phyloP scores from a whole-genome alignment of 2,329 filamentous ascomycete genomes.

The Trichoderma atroviride region DNA sequence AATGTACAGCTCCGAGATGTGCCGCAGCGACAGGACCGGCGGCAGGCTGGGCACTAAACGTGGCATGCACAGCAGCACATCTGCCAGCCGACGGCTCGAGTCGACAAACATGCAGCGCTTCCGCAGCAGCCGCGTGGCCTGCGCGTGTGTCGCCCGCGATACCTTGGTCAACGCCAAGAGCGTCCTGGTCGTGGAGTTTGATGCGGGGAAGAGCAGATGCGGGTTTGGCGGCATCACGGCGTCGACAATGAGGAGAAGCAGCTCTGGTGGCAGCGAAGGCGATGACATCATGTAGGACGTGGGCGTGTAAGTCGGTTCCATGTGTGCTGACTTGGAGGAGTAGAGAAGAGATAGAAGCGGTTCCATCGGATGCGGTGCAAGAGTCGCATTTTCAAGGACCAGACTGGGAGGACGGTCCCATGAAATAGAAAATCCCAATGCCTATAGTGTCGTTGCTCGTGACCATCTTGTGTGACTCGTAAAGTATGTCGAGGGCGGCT shows the following conservation, averaged over 20 bases:
- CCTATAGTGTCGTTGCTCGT: background rate
- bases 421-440: background rate
- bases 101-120: slow-evolving; percentile 51
- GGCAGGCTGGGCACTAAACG: slow-evolving; percentile 38
- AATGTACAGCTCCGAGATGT: slow-evolving; percentile 47
- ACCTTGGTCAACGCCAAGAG: slow-evolving; percentile 49
- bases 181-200: slow-evolving; percentile 46
- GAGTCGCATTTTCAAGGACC: slow-evolving; percentile 19
- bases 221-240: slow-evolving; percentile 40
- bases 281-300: background rate
- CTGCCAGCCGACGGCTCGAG: slow-evolving; percentile 40
- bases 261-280: slow-evolving; percentile 39
- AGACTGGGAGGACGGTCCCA: background rate
- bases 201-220: slow-evolving; percentile 40
- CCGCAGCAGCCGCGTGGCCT: slow-evolving; percentile 48
- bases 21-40: slow-evolving; percentile 35
- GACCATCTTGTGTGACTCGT: background rate
- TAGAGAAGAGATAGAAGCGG: slow-evolving; percentile 14
- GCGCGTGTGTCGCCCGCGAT: slow-evolving; percentile 45
- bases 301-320: background rate
- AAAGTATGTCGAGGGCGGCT: background rate
- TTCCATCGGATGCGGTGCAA: slow-evolving; percentile 27
- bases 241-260: slow-evolving; percentile 43
- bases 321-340: background rate
- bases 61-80: slow-evolving; percentile 41